Evolutionary conservation across 208 protist genomes (phyloP).

Genomic region (Leishmania tropica): DNA sequence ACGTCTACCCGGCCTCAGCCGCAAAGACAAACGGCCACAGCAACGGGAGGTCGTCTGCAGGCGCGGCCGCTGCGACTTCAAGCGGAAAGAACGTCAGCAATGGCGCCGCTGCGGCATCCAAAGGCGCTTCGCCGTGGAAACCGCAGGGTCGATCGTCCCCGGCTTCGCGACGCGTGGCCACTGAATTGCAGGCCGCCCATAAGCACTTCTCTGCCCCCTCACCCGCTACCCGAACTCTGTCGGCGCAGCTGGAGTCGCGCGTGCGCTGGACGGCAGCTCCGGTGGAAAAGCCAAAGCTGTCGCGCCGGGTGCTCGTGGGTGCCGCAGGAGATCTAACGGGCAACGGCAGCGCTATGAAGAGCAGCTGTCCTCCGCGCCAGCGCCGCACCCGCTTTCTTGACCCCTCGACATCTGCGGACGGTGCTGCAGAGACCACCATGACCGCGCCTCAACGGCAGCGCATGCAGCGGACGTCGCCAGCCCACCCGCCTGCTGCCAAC

Average conservation of each 20-base stretch:
- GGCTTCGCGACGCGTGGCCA: neutral
- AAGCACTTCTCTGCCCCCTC: neutral
- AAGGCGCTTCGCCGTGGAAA: neutral
- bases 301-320: constrained; percentile 7
- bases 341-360: neutral
- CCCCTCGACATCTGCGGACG: neutral
- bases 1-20: neutral
- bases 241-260: neutral
- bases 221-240: neutral
- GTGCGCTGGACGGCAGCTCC: neutral
- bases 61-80: neutral
- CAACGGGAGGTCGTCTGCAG: neutral
- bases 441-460: neutral
- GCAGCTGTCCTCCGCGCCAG: neutral
- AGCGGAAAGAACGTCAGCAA: neutral
- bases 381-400: constrained; percentile 9
- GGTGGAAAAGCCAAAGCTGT: neutral
- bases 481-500: neutral
- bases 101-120: neutral
- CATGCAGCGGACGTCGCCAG: neutral
- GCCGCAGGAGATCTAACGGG: neutral
- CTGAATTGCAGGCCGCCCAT: neutral
- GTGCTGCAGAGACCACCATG: neutral
- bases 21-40: neutral
- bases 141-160: constrained; percentile 5